Conservation (phyloP, 495 filamentous ascomycete species). For the Viridothelium virens region DNA sequence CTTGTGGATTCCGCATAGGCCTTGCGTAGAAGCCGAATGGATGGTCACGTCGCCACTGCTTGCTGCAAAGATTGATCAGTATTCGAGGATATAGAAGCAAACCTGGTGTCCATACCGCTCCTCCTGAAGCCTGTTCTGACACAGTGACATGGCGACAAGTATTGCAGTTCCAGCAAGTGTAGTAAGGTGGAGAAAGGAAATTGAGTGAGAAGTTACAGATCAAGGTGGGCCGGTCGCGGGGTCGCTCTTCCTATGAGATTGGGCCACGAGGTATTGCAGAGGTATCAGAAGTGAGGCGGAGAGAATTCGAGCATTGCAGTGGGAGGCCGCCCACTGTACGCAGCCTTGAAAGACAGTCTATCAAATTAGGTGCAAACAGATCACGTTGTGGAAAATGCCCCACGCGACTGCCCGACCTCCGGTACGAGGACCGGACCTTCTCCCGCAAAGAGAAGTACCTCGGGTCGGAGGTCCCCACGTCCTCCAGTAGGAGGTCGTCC, state of each 20-base stretch:
- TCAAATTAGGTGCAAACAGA: too few species aligned
- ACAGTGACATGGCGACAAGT: slow-evolving; percentile 63
- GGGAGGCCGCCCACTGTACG: background rate
- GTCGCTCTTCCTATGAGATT: too few species aligned
- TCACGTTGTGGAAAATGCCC: too few species aligned
- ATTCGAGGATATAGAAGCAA: slow-evolving; percentile 1
- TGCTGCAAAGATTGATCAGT: slow-evolving; percentile 46
- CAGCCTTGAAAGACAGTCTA: background rate
- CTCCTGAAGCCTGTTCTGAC: slow-evolving; percentile 80
- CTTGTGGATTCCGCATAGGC: slow-evolving; percentile 68
- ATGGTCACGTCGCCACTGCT: slow-evolving; percentile 94
- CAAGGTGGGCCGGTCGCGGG: too few species aligned
- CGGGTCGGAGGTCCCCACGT: too few species aligned
- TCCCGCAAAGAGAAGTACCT: too few species aligned
- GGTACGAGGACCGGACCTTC: too few species aligned
- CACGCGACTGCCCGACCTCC: too few species aligned
- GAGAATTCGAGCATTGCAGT: background rate
- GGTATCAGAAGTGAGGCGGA: background rate
- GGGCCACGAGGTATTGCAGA: background rate
- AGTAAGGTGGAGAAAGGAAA: too few species aligned
- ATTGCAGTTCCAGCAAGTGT: background rate
- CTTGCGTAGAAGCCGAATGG: slow-evolving; percentile 96
- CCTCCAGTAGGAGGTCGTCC: too few species aligned
- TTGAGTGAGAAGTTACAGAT: too few species aligned
- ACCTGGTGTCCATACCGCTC: slow-evolving; percentile 56